Percentiles rank a stretch among this genome's conserved stretches.
These are phyloP conservation scores for Phaeosphaeriaceae sp. DNA, from an alignment of 2,329 filamentous ascomycete species.

Conservation along the genomic window DNA sequence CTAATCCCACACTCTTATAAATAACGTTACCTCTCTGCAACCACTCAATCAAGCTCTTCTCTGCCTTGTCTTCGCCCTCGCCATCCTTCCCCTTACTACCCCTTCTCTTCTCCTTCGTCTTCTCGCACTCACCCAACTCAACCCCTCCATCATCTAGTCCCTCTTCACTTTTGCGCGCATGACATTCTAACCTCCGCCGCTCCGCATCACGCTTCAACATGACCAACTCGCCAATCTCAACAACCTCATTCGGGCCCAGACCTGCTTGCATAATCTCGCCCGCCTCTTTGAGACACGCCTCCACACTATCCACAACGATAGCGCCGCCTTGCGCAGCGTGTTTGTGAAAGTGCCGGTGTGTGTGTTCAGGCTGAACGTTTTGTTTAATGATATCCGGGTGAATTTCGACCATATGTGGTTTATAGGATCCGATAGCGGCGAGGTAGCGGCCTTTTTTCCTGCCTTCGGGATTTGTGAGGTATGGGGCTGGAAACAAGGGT, in stretches of 20 bases:
- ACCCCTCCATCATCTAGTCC: slow-evolving; percentile 70
- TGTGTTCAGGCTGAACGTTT: slow-evolving; percentile 60
- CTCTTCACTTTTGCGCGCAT: slow-evolving; percentile 41
- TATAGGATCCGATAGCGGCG: slow-evolving; percentile 73
- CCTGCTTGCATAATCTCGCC: slow-evolving; percentile 85
- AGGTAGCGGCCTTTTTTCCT: slow-evolving; percentile 74
- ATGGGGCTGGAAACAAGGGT: slow-evolving; percentile 75
- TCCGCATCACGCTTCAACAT: slow-evolving; percentile 65
- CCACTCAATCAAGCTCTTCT: slow-evolving; percentile 61
- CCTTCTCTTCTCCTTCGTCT: slow-evolving; percentile 71
- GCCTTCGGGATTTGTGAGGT: slow-evolving; percentile 75
- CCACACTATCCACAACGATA: slow-evolving; percentile 71
- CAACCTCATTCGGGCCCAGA: slow-evolving; percentile 74
- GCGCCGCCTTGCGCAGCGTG: slow-evolving; percentile 65
- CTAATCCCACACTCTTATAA: slow-evolving; percentile 72
- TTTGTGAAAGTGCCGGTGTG: slow-evolving; percentile 68
- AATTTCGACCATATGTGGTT: slow-evolving; percentile 80
- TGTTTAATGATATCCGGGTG: slow-evolving; percentile 76
- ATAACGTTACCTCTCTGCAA: slow-evolving; percentile 68
- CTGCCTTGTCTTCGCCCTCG: slow-evolving; percentile 40
- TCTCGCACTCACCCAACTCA: slow-evolving; percentile 71
- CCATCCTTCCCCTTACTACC: slow-evolving; percentile 29
- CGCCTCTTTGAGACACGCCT: slow-evolving; percentile 80
- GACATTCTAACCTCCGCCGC: slow-evolving; percentile 35
- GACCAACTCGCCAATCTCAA: slow-evolving; percentile 84